Evolutionary conservation across 2,329 filamentous ascomycete species (phyloP), one percentile per base, ranked within the genome.

Genomic region (Monosporascus sp.): DNA sequence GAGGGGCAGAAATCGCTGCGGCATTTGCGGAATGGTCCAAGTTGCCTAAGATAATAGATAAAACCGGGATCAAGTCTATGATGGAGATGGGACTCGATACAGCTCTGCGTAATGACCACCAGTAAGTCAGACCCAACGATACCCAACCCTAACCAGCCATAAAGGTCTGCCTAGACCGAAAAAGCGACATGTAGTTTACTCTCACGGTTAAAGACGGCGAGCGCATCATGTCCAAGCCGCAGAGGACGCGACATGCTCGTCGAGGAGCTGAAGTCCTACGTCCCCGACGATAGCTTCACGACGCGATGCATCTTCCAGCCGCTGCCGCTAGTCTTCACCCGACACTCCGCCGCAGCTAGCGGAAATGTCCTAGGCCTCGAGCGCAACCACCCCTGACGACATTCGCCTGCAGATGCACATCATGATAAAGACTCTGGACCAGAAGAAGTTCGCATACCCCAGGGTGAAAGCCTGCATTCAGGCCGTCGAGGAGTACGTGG

Each of bases 261-360:
- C 2, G 36, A 37, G 0, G 54, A 57, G 3, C 15, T 60, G 4
- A 46, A 52, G 25, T 17, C 39, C 5, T 43, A 51, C 17, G 31
- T 55, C 15, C 17, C 54, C 0, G 49, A 55, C 4, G 51, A 50
- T 14, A 55, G 60, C 35, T 60, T 61, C 49, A 50, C 15, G 8
- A 57, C 53, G 1, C 59, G 57, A 25, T 58, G 57, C 20, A 38
- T 59, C 7, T 52, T 62, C 36, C 49, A 52, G 31, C 53, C 56
- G 11, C 7, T 55, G 14, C 55, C 55, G 2, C 36, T 31, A 9
- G 35, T 35, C 9, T 39, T 56, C 36, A 27, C 54, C 2, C 3
- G 35, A 18, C 43, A 51, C 20, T 49, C 51, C 2, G 31, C 22
- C 14, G 44, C 24, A 3, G n/a, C 18, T 1, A 51, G 54, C 5